Evolutionary conservation across 768 basidiomycete species (phyloP), one percentile per base, ranked within the genome.

Genomic region (Cyclocybe aegerita): DNA sequence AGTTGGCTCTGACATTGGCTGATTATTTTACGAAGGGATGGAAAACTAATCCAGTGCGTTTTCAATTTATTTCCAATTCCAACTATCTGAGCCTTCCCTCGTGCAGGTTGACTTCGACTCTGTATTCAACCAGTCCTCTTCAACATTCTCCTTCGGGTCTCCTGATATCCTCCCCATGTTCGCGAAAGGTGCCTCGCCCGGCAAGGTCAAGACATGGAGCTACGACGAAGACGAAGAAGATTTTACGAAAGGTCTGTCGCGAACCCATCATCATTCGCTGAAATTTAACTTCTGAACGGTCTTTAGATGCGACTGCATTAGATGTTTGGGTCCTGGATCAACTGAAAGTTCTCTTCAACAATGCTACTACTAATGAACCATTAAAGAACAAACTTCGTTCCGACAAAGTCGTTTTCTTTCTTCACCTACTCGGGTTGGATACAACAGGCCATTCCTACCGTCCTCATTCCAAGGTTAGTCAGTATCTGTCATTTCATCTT

Each of bases 111-210:
- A 91, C 58, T 93, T 94, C 62, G 91, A 94, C 65, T 91, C 90
- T 1, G 82, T 93, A 10, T 90, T 94, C 66, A 94, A 93, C 60
- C 86, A 84, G 59, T 91, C 90, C 2, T 79, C 76, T 35, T 71
- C 77, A 15, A 90, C 90, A 0, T 94, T 83, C 62, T 86, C 88
- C 1, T 93, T 94, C 52, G 92, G 92, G 0, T 89, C 87, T 2
- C 92, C 92, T 0, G 92, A 94, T 64, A 94, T 94, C 45, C 66
- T 93, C 4, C 90, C 90, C 2, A 93, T 94, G 86, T 94, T 94
- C 58, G 71, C 81, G 7, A 76, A 80, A n/a, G 88, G 89, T 12
- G 88, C 90, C 0, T 74, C 75, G 0, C 79, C 80, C 0, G 83
- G 81, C 0, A 87, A 78, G 59, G 88, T 94, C 1, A 74, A 78